phyloP scores from a whole-genome alignment of 305 asterid species.

The Fraxinus latifolia region DNA sequence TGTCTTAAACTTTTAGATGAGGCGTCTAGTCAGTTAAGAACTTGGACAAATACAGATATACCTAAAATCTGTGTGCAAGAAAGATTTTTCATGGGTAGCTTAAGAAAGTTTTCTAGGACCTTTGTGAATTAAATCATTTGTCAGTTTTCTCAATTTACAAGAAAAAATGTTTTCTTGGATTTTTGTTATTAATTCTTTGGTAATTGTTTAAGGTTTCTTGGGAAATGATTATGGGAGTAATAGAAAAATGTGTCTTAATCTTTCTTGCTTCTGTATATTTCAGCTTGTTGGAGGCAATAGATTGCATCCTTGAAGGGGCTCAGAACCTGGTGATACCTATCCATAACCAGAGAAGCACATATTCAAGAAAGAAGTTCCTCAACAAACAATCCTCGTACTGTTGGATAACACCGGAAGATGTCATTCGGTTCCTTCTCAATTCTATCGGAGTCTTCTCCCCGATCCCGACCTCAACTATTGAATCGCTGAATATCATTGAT shows the following conservation, averaged over 20 bases:
- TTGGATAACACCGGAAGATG: slow-evolving; percentile 72
- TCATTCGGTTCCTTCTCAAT: slow-evolving; percentile 72
- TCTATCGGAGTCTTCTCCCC: slow-evolving; percentile 75
- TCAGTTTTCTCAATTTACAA: not conserved
- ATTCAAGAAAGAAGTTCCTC: slow-evolving; percentile 42
- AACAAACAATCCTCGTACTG: slow-evolving; percentile 46
- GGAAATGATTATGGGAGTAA: not conserved
- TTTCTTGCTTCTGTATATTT: slow-evolving; percentile 5
- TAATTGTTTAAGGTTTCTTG: not conserved
- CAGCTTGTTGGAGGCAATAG: slow-evolving; percentile 78
- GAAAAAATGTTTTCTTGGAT: not conserved
- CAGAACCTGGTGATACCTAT: slow-evolving; percentile 78
- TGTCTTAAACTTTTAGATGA: not conserved
- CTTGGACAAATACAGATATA: not conserved
- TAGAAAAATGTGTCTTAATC: not conserved
- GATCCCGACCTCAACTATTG: slow-evolving; percentile 43
- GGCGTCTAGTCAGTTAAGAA: not conserved
- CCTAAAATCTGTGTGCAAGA: not conserved
- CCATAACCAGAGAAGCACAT: slow-evolving; percentile 33
- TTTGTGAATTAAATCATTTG: not conserved
- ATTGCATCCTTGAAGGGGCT: slow-evolving; percentile 66
- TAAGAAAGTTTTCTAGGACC: not conserved
- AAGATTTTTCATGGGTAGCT: not conserved
- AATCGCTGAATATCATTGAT: slow-evolving; percentile 56
- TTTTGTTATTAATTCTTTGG: not conserved